These are phyloP conservation scores for Plantago ovata DNA, from an alignment of 257 asterid genomes.

Conservation along the genomic window DNA sequence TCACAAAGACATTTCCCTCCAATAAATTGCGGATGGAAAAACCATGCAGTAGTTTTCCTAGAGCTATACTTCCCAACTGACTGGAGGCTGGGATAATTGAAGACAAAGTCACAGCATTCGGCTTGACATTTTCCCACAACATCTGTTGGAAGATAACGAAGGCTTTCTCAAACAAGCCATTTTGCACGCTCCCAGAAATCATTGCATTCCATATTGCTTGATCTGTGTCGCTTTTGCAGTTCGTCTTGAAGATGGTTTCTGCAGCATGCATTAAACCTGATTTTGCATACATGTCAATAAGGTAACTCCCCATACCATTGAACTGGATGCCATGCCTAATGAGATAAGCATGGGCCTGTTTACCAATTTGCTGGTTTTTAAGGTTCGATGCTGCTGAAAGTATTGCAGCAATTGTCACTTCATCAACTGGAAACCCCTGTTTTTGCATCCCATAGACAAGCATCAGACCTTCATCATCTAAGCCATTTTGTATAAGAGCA, in stretches of 20 bases:
- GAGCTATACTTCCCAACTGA: slow-evolving; percentile 56
- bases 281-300: slow-evolving; percentile 61
- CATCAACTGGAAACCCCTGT: slow-evolving; percentile 38
- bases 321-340: slow-evolving; percentile 45
- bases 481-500: slow-evolving; percentile 50
- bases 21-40: slow-evolving; percentile 56
- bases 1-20: slow-evolving; percentile 63
- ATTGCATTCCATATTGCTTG: slow-evolving; percentile 75
- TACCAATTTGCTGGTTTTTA: slow-evolving; percentile 40
- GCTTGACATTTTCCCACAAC: slow-evolving; percentile 53
- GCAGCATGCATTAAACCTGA: slow-evolving; percentile 45
- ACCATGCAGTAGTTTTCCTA: slow-evolving; percentile 68
- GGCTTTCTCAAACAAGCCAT: slow-evolving; percentile 54
- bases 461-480: slow-evolving; percentile 53
- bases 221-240: slow-evolving; percentile 36
- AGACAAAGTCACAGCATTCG: slow-evolving; percentile 72
- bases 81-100: slow-evolving; percentile 77
- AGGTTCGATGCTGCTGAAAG: slow-evolving; percentile 64
- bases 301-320: slow-evolving; percentile 56
- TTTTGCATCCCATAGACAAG: slow-evolving; percentile 58
- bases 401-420: slow-evolving; percentile 46
- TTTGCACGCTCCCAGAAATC: slow-evolving; percentile 67
- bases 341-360: slow-evolving; percentile 57
- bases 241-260: slow-evolving; percentile 32
- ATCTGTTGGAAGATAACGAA: slow-evolving; percentile 46